These are phyloP conservation scores for Pichia nakasei DNA, from an alignment of 805 yeast species.

Conservation along the genomic window DNA sequence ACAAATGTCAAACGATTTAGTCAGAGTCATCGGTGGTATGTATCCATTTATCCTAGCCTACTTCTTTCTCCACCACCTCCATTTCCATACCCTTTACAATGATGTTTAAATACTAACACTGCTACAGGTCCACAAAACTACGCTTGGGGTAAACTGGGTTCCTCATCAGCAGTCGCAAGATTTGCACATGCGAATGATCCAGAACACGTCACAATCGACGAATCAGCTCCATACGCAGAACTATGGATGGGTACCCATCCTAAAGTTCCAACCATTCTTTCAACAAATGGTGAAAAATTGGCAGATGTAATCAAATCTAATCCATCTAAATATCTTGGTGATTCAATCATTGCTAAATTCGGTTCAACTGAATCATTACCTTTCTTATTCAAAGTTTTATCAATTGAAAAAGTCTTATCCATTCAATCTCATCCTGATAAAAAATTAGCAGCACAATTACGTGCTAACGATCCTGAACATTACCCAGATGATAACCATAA, in stretches of 20 bases:
- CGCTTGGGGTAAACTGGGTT: conserved; percentile 62
- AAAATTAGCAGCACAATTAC: conserved; percentile 65
- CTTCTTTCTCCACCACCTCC: no score
- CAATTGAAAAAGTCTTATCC: conserved; percentile 85
- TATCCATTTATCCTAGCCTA: not conserved
- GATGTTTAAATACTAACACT: no score
- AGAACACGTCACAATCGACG: conserved; percentile 46
- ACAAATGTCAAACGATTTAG: conserved; percentile 20
- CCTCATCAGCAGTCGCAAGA: conserved; percentile 79
- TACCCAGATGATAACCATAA: conserved; percentile 98
- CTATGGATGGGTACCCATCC: conserved; percentile 99
- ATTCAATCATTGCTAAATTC: conserved; percentile 51
- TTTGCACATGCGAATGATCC: conserved; percentile 70
- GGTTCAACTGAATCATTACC: conserved; percentile 65
- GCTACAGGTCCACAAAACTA: conserved; percentile 29
- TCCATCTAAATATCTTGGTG: conserved; percentile 55
- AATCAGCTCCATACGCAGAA: conserved; percentile 86
- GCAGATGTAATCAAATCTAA: conserved; percentile 54
- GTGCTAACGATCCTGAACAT: conserved; percentile 76
- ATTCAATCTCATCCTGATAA: conserved; percentile 99
- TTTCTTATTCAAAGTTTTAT: conserved; percentile 86
- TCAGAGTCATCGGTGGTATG: conserved; percentile 29
- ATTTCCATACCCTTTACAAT: not conserved
- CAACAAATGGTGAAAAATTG: conserved; percentile 40
- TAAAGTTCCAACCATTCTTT: conserved; percentile 67